phyloP scores from a whole-genome alignment of 495 filamentous ascomycete genomes.

The Rusavskia elegans region DNA sequence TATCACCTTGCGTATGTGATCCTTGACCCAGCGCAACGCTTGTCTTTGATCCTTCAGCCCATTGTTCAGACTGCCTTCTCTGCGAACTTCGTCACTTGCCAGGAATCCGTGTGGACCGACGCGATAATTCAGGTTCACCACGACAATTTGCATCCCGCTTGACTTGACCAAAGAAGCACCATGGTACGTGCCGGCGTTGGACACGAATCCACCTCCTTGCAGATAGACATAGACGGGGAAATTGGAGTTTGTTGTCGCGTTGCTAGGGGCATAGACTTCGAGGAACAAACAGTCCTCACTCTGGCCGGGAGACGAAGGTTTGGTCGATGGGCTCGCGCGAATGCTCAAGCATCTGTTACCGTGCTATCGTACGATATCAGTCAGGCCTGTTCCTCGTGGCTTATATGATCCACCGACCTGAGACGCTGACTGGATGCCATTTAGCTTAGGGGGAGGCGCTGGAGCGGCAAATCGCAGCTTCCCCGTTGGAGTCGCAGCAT shows the following conservation, averaged over 20 bases:
- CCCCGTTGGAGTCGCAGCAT: constrained; percentile 42
- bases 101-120: constrained; percentile 64
- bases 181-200: constrained; percentile 50
- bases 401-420: constrained; percentile 17
- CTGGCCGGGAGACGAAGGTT: constrained; percentile 13
- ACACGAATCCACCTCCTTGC: constrained; percentile 60
- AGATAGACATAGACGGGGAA: constrained; percentile 61
- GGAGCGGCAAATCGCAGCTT: constrained; percentile 43
- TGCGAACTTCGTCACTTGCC: constrained; percentile 40
- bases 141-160: constrained; percentile 41
- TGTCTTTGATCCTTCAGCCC: constrained; percentile 57
- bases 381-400: neutral
- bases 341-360: constrained; percentile 37
- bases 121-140: constrained; percentile 68
- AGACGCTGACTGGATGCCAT: constrained; percentile 27
- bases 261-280: constrained; percentile 54
- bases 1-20: constrained; percentile 27
- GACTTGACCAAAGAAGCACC: constrained; percentile 43
- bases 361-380: constrained; percentile 17
- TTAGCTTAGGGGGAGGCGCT: constrained; percentile 29
- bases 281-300: constrained; percentile 60
- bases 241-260: constrained; percentile 27
- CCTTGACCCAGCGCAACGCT: constrained; percentile 52
- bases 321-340: constrained; percentile 12
- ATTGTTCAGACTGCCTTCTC: constrained; percentile 44